A percentile compares a stretch with the other conserved stretches of the same genome.
Evolutionary conservation across 306 rosid genomes (phyloP).

Genomic region (Comarum palustre): DNA sequence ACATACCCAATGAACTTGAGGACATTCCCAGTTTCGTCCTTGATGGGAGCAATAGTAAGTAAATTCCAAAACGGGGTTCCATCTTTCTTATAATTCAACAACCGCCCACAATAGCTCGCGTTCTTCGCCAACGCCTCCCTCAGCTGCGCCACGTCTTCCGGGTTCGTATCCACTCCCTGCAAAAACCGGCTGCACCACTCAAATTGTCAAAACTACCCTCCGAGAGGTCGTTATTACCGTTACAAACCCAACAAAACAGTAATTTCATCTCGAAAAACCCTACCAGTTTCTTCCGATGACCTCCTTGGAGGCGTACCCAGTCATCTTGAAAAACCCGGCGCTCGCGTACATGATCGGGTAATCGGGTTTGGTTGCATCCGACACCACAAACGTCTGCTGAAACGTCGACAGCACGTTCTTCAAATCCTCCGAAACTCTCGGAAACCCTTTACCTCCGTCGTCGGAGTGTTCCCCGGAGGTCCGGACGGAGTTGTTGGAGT

Average conservation of each 20-base stretch:
- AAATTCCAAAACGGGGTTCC: constrained; percentile 94
- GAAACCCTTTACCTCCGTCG: constrained; percentile 51
- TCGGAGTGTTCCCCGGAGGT: constrained; percentile 66
- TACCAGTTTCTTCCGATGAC: constrained; percentile 90
- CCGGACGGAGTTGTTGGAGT: constrained; percentile 61
- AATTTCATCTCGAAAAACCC: background rate
- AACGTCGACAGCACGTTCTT: constrained; percentile 75
- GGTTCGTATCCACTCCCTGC: constrained; percentile 84
- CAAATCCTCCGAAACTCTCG: constrained; percentile 70
- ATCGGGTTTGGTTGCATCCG: constrained; percentile 92
- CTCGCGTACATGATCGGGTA: constrained; percentile 89
- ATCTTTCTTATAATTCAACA: constrained; percentile 89
- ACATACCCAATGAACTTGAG: constrained; percentile 88
- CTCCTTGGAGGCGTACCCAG: constrained; percentile 88
- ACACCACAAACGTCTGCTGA: constrained; percentile 89
- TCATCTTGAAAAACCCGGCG: constrained; percentile 93
- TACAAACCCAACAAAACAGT: background rate
- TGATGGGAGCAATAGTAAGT: constrained; percentile 85
- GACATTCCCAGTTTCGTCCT: constrained; percentile 69
- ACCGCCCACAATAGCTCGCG: constrained; percentile 71
- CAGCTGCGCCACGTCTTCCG: constrained; percentile 72
- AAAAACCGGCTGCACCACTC: constrained; percentile 66
- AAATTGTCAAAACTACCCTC: constrained; percentile 19
- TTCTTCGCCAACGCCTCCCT: constrained; percentile 56
- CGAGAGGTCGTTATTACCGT: constrained; percentile 22